Conservation (phyloP, 305 asterid genomes). For the Fraxinus ornus region DNA sequence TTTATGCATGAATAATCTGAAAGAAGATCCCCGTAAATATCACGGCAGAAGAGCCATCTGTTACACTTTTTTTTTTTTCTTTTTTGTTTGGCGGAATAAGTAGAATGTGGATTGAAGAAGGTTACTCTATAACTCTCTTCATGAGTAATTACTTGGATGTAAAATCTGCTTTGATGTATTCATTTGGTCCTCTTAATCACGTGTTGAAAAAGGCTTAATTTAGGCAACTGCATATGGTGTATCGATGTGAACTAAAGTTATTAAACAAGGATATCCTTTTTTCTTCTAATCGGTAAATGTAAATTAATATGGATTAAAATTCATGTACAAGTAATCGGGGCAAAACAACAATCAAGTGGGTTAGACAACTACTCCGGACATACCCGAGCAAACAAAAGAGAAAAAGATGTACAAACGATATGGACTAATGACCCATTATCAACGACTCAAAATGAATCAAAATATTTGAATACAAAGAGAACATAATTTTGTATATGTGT, state of each 20-base stretch:
- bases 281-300: too few relatives aligned
- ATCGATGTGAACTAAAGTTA: not conserved
- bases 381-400: too few relatives aligned
- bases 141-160: not conserved
- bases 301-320: too few relatives aligned
- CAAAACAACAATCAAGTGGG: too few relatives aligned
- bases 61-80: not conserved
- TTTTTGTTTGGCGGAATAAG: not conserved
- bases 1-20: not conserved
- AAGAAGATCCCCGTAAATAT: not conserved
- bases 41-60: not conserved
- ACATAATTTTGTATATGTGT: too few relatives aligned
- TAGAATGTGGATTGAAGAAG: not conserved
- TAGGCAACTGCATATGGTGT: not conserved
- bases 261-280: not conserved
- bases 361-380: too few relatives aligned
- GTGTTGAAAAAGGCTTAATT: not conserved
- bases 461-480: too few relatives aligned
- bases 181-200: not conserved
- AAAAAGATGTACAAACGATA: too few relatives aligned
- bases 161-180: not conserved
- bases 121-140: not conserved
- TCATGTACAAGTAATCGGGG: too few relatives aligned
- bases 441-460: too few relatives aligned
- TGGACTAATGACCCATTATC: too few relatives aligned